Conservation (phyloP, 441 rosid species). For the Gossypium davidsonii region DNA sequence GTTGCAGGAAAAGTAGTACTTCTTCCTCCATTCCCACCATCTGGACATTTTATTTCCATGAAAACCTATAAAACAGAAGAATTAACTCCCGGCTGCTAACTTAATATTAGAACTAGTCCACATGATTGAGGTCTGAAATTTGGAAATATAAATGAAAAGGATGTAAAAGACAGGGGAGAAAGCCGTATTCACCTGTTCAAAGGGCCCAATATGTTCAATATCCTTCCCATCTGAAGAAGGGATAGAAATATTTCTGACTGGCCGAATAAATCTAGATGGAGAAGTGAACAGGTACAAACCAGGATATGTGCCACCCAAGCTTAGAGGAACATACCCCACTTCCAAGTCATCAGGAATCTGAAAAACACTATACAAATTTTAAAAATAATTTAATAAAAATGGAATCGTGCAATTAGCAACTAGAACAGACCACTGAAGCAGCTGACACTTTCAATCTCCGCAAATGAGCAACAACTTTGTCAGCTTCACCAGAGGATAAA, state of each 20-base stretch:
- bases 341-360: slow-evolving; percentile 94
- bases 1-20: slow-evolving; percentile 62
- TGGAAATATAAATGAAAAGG: neutral
- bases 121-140: neutral
- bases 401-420: neutral
- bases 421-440: slow-evolving; percentile 56
- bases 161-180: neutral
- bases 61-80: slow-evolving; percentile 53
- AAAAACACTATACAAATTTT: slow-evolving; percentile 16
- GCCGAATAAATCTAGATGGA: slow-evolving; percentile 89
- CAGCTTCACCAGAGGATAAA: slow-evolving; percentile 49
- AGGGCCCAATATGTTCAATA: slow-evolving; percentile 86
- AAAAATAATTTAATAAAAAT: slow-evolving; percentile 7
- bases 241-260: slow-evolving; percentile 62
- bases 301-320: slow-evolving; percentile 89
- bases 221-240: slow-evolving; percentile 35
- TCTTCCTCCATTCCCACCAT: slow-evolving; percentile 91
- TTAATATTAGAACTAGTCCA: slow-evolving; percentile 7
- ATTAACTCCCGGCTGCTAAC: slow-evolving; percentile 19
- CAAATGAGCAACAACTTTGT: slow-evolving; percentile 64
- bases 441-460: slow-evolving; percentile 81
- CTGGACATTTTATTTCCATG: slow-evolving; percentile 96
- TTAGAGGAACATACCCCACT: slow-evolving; percentile 90
- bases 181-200: slow-evolving; percentile 69
- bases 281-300: slow-evolving; percentile 79